Base-by-base conservation (phyloP, 176 grass and related monocot genomes). In the Hordeum marinum region DNA sequence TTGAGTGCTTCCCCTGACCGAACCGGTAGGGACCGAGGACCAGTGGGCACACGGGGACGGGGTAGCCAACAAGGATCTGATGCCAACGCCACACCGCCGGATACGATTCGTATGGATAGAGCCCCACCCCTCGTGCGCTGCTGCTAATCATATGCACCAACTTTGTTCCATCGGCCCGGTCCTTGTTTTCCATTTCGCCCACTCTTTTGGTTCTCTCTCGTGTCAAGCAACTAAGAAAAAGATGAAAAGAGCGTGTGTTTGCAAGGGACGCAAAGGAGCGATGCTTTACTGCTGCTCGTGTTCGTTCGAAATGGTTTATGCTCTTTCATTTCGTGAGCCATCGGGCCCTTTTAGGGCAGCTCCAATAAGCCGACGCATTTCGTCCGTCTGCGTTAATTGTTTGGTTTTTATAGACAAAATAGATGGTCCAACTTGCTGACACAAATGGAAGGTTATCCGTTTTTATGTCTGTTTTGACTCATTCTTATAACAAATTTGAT, bases 221-320 rank as follows among this genome's bases (percentile, higher is more conserved):
- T 76, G 46, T 27, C 37, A 35, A 67, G 26, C 27, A 65, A 65
- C 79, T 18, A 83, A 72, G 60, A 78, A 82, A 76, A 58, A 58
- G 84, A 75, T 55, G 15, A 20, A 55, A 57, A 59, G 20, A 60
- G 52, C 11, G 4, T 58, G 18, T 58, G 20, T 37, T 59, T 1
- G 74, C 55, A 17, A 5, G 40, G 11, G 21, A 60, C 39, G 17
- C 48, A 15, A 37, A 36, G 50, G 50, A 59, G 1, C 11, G 6
- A 20, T 52, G 45, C 25, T 73, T 48, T 25, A 9, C 6, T 21
- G 61, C 4, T 63, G 11, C 24, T 29, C 61, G 25, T 63, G 5
- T 21, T 57, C 20, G 54, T 57, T 34, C 29, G 29, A 29, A 29
- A 29, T 29, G 29, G 29, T 29, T 29, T 29, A 29, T 29, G 29